phyloP scores from a whole-genome alignment of 176 grass and related monocot genomes.

The Aegilops speltoides region DNA sequence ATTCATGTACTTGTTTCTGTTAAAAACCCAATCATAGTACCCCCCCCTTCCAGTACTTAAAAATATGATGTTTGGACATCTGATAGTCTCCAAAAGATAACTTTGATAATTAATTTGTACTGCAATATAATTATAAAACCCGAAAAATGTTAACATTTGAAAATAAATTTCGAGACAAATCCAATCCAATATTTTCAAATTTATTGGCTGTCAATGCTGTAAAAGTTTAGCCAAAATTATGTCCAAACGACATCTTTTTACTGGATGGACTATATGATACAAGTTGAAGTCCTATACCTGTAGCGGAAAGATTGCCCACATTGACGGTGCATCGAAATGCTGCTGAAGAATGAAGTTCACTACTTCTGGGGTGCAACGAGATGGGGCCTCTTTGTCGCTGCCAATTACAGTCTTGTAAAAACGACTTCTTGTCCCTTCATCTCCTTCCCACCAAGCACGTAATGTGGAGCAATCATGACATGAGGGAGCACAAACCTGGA shows the following conservation, averaged over 20 bases:
- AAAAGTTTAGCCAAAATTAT: neutral
- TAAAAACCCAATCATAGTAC: neutral
- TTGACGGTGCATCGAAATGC: conserved; percentile 82
- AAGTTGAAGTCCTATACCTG: conserved; percentile 57
- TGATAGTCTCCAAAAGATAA: neutral
- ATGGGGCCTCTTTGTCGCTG: conserved; percentile 64
- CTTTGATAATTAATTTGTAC: neutral
- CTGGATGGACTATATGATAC: neutral
- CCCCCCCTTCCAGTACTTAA: neutral
- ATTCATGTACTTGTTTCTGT: conserved; percentile 18
- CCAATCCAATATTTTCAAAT: neutral
- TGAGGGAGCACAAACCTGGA: conserved; percentile 96
- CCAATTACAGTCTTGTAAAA: conserved; percentile 74
- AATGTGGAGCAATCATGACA: conserved; percentile 97
- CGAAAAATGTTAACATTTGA: neutral
- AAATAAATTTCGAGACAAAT: neutral
- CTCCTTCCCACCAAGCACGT: conserved; percentile 99
- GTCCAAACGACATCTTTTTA: neutral
- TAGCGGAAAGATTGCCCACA: conserved; percentile 98
- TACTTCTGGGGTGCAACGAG: conserved; percentile 77
- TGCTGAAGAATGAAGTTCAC: conserved; percentile 84
- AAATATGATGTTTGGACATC: neutral
- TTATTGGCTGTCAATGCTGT: neutral
- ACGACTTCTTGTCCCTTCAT: conserved; percentile 69
- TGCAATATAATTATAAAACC: neutral